Conservation (phyloP, 2,329 filamentous ascomycete species). For the Pestalotiopsis sp. region DNA sequence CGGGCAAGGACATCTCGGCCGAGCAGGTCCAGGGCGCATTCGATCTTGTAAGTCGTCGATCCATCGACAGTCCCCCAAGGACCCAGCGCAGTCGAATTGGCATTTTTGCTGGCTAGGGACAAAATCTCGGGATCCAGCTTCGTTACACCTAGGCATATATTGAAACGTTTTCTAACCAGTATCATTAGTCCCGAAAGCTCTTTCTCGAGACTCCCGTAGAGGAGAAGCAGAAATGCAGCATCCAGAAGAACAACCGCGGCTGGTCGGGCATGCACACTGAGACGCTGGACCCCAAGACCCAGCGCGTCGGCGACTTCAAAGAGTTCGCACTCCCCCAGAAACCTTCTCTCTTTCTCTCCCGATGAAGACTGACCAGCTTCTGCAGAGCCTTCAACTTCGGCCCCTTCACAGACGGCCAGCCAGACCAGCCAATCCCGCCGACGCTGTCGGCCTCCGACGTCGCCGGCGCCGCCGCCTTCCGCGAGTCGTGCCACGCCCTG, state of each 20-base stretch:
- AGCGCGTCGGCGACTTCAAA: conserved; percentile 86
- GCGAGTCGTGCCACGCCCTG: conserved; percentile 69
- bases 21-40: conserved; percentile 73
- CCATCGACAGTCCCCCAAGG: background rate
- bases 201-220: conserved; percentile 73
- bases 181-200: conserved; percentile 57
- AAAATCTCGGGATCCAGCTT: background rate
- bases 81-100: background rate
- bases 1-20: conserved; percentile 67
- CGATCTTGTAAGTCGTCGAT: conserved; percentile 57
- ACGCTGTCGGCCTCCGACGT: conserved; percentile 60
- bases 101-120: background rate
- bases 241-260: conserved; percentile 80
- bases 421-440: conserved; percentile 74
- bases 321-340: conserved; percentile 56
- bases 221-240: conserved; percentile 75
- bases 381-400: conserved; percentile 75
- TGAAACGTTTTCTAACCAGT: background rate
- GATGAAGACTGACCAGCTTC: background rate
- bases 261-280: conserved; percentile 90
- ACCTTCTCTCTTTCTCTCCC: background rate
- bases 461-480: conserved; percentile 65
- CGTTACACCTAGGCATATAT: background rate
- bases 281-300: conserved; percentile 80
- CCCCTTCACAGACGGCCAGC: conserved; percentile 69